Evolutionary conservation across 768 basidiomycete genomes (phyloP).

Genomic region (Lactifluus volemus): DNA sequence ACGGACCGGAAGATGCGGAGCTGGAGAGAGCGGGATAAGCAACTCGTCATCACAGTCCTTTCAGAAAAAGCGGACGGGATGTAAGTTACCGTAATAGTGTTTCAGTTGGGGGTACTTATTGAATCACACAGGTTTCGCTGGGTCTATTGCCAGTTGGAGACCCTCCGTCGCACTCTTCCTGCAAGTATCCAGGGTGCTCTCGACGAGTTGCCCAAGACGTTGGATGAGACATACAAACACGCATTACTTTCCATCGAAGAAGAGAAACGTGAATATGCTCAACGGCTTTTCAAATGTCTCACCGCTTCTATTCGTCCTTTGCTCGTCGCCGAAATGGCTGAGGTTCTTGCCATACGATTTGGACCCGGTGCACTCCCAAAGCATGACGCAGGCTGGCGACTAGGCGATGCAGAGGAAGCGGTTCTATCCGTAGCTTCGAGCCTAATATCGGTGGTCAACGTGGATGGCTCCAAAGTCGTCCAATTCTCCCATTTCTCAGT

Average conservation of each 20-base stretch:
- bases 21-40: not conserved
- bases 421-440: constrained; percentile 1
- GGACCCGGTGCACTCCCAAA: not conserved
- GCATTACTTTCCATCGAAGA: not conserved
- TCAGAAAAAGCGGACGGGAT: constrained; percentile 4
- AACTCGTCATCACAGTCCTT: not conserved
- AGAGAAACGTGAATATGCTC: not conserved
- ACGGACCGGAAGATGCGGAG: not conserved
- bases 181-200: not conserved
- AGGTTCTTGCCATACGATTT: constrained; percentile 3
- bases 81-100: not conserved
- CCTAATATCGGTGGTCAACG: not conserved
- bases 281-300: constrained; percentile 7
- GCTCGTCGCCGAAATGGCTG: not conserved
- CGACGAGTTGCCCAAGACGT: not conserved
- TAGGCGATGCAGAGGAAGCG: not conserved
- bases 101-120: not conserved
- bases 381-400: not conserved
- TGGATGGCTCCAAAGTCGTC: not conserved
- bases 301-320: not conserved
- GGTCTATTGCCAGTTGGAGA: constrained; percentile 4
- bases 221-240: constrained; percentile 4
- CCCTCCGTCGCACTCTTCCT: not conserved
- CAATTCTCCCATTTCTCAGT: constrained; percentile 11
- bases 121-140: constrained; percentile 1